Evolutionary conservation across 2,329 filamentous ascomycete species (phyloP).

Genomic region (Mollisia scopiformis): DNA sequence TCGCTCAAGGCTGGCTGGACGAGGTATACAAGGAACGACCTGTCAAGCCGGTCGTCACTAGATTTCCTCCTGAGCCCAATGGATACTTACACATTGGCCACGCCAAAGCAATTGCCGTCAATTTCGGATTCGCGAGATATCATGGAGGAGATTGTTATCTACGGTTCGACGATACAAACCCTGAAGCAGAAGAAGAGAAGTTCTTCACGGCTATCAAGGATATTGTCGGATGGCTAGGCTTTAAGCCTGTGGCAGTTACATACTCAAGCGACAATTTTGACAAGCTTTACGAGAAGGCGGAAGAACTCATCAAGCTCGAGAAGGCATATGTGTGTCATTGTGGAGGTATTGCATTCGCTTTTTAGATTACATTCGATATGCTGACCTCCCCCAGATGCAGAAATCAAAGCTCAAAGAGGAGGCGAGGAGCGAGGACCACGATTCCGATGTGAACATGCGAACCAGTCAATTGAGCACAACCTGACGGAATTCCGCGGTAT

Average conservation of each 20-base stretch:
- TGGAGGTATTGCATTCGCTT: constrained; percentile 47
- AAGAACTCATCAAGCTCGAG: constrained; percentile 76
- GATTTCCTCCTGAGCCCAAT: constrained; percentile 88
- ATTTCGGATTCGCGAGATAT: constrained; percentile 90
- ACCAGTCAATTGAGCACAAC: constrained; percentile 75
- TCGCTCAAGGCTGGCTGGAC: constrained; percentile 76
- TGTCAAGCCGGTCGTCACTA: constrained; percentile 63
- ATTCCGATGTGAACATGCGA: constrained; percentile 80
- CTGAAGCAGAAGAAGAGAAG: constrained; percentile 86
- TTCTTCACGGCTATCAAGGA: constrained; percentile 91
- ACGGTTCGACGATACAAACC: constrained; percentile 94
- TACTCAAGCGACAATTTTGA: constrained; percentile 90
- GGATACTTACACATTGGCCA: constrained; percentile 94
- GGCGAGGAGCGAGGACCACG: constrained; percentile 72
- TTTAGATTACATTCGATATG: too few species aligned
- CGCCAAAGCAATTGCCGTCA: constrained; percentile 92
- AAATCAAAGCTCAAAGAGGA: constrained; percentile 86
- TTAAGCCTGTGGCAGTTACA: constrained; percentile 77
- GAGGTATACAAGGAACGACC: constrained; percentile 73
- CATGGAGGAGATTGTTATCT: constrained; percentile 76
- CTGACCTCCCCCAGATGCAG: constrained; percentile 55
- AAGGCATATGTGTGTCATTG: constrained; percentile 89
- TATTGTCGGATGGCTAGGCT: constrained; percentile 80
- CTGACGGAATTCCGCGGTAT: constrained; percentile 85
- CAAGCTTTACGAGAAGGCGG: constrained; percentile 83